Base-by-base conservation (phyloP, 2,329 filamentous ascomycete species). In the Coniochaeta prunicola region DNA sequence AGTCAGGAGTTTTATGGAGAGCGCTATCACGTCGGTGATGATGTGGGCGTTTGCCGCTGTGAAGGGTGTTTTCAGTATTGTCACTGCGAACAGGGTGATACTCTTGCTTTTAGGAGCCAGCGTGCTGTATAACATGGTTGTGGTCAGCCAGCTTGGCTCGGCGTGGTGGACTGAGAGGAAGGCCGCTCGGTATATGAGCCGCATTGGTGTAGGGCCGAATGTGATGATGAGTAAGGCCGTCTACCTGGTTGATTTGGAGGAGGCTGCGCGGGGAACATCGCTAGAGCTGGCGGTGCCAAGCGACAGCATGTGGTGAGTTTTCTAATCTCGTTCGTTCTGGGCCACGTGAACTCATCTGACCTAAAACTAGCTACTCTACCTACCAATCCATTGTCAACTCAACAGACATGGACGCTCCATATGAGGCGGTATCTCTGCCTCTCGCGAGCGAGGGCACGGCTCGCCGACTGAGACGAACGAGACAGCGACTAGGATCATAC, bases 111-210 rank as follows among this genome's bases (percentile, higher is more conserved):
- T 97, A 19, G 76, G 79, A 0, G 66, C 88, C 31, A 97, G 92
- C 68, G 72, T 85, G 13, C 67, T 91, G 12, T 80, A 85, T 55
- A 97, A 97, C 68, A 73, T 88, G 24, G 80, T 92, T 64, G 85
- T 92, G 68, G 86, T 89, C 0, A 90, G 88, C 13, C 84, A 87
- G 62, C 86, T 91, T 68, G 83, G 84, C 7, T 85, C 86, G 66
- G 79, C 82, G 1, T 97, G 92, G 92, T 96, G 90, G 89, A 81
- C 84, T 53, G 93, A 97, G 74, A 84, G 91, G 59, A 87, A 84
- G 60, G 91, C 92, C 1, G 83, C 82, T 17, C 86, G 80, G 42
- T 96, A 93, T 71, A 94, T 99, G 91, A 78, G 79, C 34, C 81
- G 87, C 13, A 76, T 97, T 15, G 93, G 93, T 10, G 86, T 97